These are phyloP conservation scores for Backusella tarrabulga DNA, from an alignment of 192 early-diverging fungal genomes.

Conservation along the genomic window DNA sequence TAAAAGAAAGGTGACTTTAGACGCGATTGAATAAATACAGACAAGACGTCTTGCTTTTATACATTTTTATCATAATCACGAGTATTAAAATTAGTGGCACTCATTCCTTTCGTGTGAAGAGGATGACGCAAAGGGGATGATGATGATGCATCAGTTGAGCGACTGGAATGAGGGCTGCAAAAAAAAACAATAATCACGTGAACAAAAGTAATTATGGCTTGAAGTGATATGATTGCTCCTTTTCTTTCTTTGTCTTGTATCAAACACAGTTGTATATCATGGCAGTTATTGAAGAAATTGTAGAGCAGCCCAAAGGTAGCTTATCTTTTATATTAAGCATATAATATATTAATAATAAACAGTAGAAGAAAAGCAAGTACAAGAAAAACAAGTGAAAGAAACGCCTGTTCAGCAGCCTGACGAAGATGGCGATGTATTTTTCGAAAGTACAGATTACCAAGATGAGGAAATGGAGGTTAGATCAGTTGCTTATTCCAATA, in stretches of 20 bases:
- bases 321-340: not conserved
- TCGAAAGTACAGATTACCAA: constrained; percentile 25
- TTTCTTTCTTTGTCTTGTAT: not conserved
- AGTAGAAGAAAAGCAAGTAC: too few species aligned
- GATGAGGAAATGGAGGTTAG: constrained; percentile 39
- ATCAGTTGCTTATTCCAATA: too few species aligned
- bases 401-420: constrained; percentile 2
- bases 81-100: too few species aligned
- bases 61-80: too few species aligned
- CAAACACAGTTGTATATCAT: constrained; percentile 10
- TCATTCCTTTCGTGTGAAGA: too few species aligned
- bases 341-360: not conserved
- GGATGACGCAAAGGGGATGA: too few species aligned
- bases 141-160: too few species aligned
- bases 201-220: not conserved
- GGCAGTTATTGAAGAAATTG: constrained; percentile 47
- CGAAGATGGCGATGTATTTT: constrained; percentile 34
- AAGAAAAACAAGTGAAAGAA: not conserved
- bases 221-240: not conserved
- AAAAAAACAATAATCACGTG: not conserved
- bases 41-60: too few species aligned
- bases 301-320: constrained; percentile 13
- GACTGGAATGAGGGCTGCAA: too few species aligned
- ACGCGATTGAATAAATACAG: too few species aligned
- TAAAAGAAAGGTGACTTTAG: too few species aligned